Base-by-base conservation (phyloP, 1,284 basidiomycete genomes). In the Vanrija humicola region DNA sequence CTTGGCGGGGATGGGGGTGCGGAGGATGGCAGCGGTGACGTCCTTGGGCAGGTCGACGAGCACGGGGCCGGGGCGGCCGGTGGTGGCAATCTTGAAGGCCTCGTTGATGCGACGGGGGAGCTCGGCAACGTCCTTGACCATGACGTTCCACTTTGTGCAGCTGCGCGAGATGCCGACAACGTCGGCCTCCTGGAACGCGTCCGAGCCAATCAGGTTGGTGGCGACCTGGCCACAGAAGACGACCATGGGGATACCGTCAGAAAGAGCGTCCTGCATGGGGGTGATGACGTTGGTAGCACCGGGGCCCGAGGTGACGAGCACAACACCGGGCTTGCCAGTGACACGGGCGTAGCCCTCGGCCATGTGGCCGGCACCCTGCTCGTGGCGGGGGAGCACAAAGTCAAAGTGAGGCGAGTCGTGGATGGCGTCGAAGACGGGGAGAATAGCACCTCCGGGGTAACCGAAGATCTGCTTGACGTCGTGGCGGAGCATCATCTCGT, bases 71-170 rank as follows among this genome's bases (percentile, higher is more conserved):
- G 94, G 95, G 42, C 96, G 86, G 2, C 95, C 96, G 9, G 91
- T 91, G 3, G 90, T 96, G 34, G 96, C 95, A 64, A 98, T 98
- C 78, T 98, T 96, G 85, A 98, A 98, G 0, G 95, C 96, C 78
- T 98, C 95, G 75, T 98, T 98, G 77, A 98, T 96, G 62, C 95
- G 83, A 48, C 95, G 81, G 8, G 95, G 96, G 5, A 98, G 82
- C 77, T 98, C 95, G 25, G 89, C 79, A 61, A 98, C 91, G 74
- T 96, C 93, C 79, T 98, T 98, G 59, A 98, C 90, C 93, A 98
- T 96, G 63, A 98, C 94, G 75, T 98, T 98, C 96, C 95, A 98
- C 78, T 98, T 98, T 26, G 96, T 98, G 80, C 95, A 98, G 65
- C 87, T 87, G 61, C 95, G 82, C 50, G 92, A 96, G 75, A 98